Evolutionary conservation across 1,284 basidiomycete species (phyloP), one percentile per base, ranked within the genome.

Genomic region (Mycosarcoma mackinlayi): DNA sequence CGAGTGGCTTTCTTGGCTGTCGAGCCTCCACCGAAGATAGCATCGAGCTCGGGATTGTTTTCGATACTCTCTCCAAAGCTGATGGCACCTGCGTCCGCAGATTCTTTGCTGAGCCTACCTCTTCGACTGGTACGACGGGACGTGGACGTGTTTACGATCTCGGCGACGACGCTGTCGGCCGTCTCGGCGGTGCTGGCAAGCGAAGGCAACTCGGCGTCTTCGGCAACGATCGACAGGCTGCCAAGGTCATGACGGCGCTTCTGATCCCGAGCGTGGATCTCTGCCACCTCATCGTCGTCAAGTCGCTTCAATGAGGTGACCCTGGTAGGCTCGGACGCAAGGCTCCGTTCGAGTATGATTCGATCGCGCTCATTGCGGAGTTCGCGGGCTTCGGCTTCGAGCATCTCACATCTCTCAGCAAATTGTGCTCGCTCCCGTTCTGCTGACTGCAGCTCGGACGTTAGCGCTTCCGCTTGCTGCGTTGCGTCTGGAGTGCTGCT

Each of bases 41-140:
- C 61, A 21, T 66, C 67, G 11, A 71, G 62, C 40, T 71, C 67
- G 2, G 67, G 67, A 52, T 71, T 71, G 52, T 55, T 59, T n/a
- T 41, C 60, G 24, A 60, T 49, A 13, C 54, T 55, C 18, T 60
- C 60, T 33, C 52, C 56, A 28, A 59, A 59, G 38, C 62, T 65
- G 16, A 47, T 51, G 23, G 41, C 38, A 3, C 42, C 51, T 13
- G 33, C 38, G 24, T 55, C 52, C 5, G 27, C 48, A 11, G 41
- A 37, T 8, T 47, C 47, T n/a, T 47, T 45, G 40, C 48, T 42
- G 18, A n/a, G 28, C 18, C 47, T 45, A n/a, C 42, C 33, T 28
- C 34, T 38, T 4, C 41, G 40, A n/a, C 25, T 33, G 4, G 55
- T 54, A n/a, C 30, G 45, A 5, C 47, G 46, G 21, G 55, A 51